Percentiles rank a stretch among this genome's conserved stretches.
Conservation (phyloP, 208 protist species). For the Trypanosoma grayi region DNA sequence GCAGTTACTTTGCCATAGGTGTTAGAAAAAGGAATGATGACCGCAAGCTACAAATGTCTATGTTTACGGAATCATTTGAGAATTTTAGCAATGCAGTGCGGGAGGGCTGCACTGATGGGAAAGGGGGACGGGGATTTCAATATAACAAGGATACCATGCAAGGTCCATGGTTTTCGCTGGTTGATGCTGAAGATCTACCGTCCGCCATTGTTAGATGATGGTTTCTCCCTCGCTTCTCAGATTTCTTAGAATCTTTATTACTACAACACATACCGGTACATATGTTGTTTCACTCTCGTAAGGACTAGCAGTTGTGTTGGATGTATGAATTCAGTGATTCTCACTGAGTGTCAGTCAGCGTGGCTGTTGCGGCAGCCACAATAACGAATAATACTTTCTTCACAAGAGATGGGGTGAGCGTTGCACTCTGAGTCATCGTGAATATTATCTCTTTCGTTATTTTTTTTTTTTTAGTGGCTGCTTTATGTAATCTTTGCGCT, state of each 20-base stretch:
- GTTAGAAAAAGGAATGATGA: slow-evolving; percentile 11
- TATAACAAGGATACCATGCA: slow-evolving; percentile 39
- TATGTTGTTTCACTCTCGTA: too few species aligned
- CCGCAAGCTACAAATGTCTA: slow-evolving; percentile 5
- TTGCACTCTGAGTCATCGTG: too few species aligned
- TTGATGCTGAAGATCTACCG: slow-evolving; percentile 4
- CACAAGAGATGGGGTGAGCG: too few species aligned
- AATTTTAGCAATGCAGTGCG: slow-evolving; percentile 17
- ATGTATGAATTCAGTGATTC: too few species aligned
- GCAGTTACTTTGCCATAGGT: slow-evolving; percentile 21
- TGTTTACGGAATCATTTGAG: slow-evolving; percentile 24
- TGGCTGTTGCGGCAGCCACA: too few species aligned
- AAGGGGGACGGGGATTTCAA: slow-evolving; percentile 29
- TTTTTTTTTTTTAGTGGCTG: background rate
- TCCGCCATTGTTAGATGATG: background rate
- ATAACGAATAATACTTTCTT: too few species aligned
- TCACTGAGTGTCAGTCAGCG: too few species aligned
- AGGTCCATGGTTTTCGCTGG: slow-evolving; percentile 34
- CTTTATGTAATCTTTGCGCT: too few species aligned
- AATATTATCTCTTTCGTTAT: slow-evolving; percentile 4
- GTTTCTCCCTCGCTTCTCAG: background rate
- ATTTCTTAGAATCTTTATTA: too few species aligned
- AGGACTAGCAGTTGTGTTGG: too few species aligned
- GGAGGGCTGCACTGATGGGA: slow-evolving; percentile 19
- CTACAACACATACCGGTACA: too few species aligned